These are phyloP conservation scores for Aspergillus arachidicola DNA, from an alignment of 2,329 filamentous ascomycete genomes.

Conservation along the genomic window DNA sequence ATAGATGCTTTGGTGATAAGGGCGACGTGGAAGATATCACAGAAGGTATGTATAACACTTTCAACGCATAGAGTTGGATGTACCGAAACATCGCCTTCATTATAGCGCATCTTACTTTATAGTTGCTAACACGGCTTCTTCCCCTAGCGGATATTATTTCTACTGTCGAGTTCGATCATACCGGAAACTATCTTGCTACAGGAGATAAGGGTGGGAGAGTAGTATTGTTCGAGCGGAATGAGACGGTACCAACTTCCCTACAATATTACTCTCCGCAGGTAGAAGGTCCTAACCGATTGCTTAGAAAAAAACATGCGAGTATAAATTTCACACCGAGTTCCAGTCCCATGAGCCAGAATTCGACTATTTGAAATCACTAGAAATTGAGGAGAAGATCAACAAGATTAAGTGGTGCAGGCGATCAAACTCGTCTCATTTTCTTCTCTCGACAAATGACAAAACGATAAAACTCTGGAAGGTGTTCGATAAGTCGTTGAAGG, in stretches of 20 bases:
- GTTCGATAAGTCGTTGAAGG: conserved; percentile 98
- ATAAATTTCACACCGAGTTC: conserved; percentile 99
- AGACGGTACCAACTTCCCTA: conserved; percentile 66
- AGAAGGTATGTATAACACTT: conserved; percentile 65
- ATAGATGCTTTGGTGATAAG: conserved; percentile 99
- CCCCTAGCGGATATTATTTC: conserved; percentile 53
- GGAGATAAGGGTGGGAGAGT: conserved; percentile 56
- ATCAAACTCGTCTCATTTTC: conserved; percentile 97
- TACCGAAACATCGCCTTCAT: not conserved
- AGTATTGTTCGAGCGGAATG: conserved; percentile 71
- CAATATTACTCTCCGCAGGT: conserved; percentile 7
- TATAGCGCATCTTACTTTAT: not conserved
- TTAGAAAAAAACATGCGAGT: conserved; percentile 99
- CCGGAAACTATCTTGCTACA: conserved; percentile 55
- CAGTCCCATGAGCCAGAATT: conserved; percentile 99
- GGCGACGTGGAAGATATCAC: conserved; percentile 99
- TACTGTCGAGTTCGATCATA: conserved; percentile 56
- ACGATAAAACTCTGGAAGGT: conserved; percentile 99
- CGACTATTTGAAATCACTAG: conserved; percentile 97
- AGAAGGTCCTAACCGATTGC: conserved; percentile 35
- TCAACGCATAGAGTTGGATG: not conserved
- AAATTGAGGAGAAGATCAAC: conserved; percentile 99
- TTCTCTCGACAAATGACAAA: conserved; percentile 98
- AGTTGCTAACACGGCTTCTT: conserved; percentile 6
- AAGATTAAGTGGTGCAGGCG: conserved; percentile 99